Evolutionary conservation across 441 rosid species (phyloP).

Genomic region (Croton setiger): DNA sequence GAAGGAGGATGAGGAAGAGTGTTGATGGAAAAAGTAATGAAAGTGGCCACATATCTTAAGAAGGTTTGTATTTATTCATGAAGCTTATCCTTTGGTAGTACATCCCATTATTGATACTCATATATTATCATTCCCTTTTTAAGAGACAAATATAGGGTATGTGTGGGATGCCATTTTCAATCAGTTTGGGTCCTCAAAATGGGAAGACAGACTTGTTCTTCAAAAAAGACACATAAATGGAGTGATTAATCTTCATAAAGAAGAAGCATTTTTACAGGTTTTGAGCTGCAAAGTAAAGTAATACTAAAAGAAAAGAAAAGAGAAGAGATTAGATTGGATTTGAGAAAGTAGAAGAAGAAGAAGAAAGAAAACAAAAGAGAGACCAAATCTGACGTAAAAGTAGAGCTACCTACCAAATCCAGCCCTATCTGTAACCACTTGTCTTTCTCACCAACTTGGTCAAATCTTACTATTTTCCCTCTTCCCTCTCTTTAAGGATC

Average conservation of each 20-base stretch:
- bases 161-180: background rate
- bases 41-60: constrained; percentile 6
- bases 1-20: background rate
- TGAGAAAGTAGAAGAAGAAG: background rate
- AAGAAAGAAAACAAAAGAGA: background rate
- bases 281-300: no score
- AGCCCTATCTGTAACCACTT: constrained; percentile 39
- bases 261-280: no score
- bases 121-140: constrained; percentile 3
- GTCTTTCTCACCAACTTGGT: constrained; percentile 41
- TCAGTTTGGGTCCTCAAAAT: background rate
- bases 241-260: no score
- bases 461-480: constrained; percentile 25
- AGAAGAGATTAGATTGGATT: no score
- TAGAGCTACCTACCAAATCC: constrained; percentile 43
- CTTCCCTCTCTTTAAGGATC: background rate
- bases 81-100: background rate
- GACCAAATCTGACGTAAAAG: constrained; percentile 33
- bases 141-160: background rate
- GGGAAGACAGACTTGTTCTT: background rate
- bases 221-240: no score
- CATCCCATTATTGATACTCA: constrained; percentile 4
- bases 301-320: no score
- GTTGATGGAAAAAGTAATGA: background rate
- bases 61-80: background rate